Percentiles rank a stretch among this genome's conserved stretches.
Evolutionary conservation across 257 asterid species (phyloP).

Genomic region (Phtheirospermum japonicum): DNA sequence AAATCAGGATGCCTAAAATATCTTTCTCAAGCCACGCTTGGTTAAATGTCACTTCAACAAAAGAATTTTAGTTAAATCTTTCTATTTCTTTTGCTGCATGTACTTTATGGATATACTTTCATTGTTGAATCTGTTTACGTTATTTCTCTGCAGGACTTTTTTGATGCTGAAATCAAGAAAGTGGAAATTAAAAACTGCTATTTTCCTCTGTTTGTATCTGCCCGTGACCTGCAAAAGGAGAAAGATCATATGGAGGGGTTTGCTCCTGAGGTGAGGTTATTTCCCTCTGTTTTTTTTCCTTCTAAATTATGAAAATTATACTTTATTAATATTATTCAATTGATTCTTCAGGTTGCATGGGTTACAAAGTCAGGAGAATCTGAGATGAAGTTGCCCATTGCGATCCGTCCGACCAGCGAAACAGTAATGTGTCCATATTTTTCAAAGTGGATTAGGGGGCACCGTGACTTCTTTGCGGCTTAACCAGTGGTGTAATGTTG

Average conservation of each 20-base stretch:
- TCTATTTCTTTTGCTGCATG: constrained; percentile 8
- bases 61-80: too few species aligned
- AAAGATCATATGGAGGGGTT: constrained; percentile 7
- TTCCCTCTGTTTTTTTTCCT: too few species aligned
- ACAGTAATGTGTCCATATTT: constrained; percentile 96
- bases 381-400: constrained; percentile 91
- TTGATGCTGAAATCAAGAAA: constrained; percentile 92
- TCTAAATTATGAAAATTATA: too few species aligned
- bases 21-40: too few species aligned
- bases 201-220: constrained; percentile 90
- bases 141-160: constrained; percentile 30
- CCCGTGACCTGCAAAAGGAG: constrained; percentile 16
- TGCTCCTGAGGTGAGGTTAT: constrained; percentile 41
- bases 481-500: constrained; percentile 99
- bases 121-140: not conserved
- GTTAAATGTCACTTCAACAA: too few species aligned
- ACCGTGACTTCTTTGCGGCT: constrained; percentile 92
- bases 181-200: constrained; percentile 91
- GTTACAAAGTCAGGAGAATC: constrained; percentile 95
- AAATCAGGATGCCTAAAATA: too few species aligned
- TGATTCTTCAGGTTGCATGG: constrained; percentile 93
- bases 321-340: too few species aligned
- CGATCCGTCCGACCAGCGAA: constrained; percentile 99
- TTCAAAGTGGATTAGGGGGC: constrained; percentile 98
- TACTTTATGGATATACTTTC: not conserved